Conservation (phyloP, 2,329 filamentous ascomycete species). For the Aspergillus pseudotamarii region DNA sequence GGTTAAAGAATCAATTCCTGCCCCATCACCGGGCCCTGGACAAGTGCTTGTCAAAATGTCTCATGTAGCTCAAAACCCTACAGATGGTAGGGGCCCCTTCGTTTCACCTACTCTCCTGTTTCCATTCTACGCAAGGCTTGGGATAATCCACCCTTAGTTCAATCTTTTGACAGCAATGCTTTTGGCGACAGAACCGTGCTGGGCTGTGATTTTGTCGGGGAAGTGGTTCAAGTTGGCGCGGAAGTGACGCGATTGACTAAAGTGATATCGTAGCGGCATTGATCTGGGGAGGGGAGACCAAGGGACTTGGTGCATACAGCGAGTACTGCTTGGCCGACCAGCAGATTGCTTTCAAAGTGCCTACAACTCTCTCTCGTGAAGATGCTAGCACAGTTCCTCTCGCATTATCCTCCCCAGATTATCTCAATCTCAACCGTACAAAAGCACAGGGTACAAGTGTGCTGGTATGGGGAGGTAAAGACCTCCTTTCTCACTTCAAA, state of each 20-base stretch:
- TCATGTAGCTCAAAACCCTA: slow-evolving; percentile 28
- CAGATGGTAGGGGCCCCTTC: slow-evolving; percentile 20
- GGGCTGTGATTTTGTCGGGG: slow-evolving; percentile 38
- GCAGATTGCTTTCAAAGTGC: slow-evolving; percentile 45
- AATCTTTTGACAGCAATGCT: slow-evolving; percentile 38
- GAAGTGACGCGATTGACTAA: slow-evolving; percentile 28
- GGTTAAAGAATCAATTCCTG: slow-evolving; percentile 15
- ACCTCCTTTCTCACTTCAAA: slow-evolving; percentile 4
- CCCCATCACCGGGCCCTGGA: slow-evolving; percentile 10
- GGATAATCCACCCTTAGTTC: slow-evolving; percentile 20
- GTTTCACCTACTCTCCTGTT: background rate
- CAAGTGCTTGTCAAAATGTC: slow-evolving; percentile 30
- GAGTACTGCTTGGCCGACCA: slow-evolving; percentile 47
- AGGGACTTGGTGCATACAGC: slow-evolving; percentile 42
- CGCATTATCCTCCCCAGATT: slow-evolving; percentile 43
- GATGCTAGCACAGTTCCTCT: slow-evolving; percentile 46
- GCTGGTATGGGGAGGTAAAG: slow-evolving; percentile 50
- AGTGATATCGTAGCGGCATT: slow-evolving; percentile 40
- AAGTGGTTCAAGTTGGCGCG: slow-evolving; percentile 35
- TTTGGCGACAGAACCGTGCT: slow-evolving; percentile 38
- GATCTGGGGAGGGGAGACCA: slow-evolving; percentile 31
- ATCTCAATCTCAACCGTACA: slow-evolving; percentile 36
- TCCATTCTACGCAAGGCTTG: background rate
- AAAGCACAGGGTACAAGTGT: slow-evolving; percentile 25
- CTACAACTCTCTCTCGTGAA: slow-evolving; percentile 29